Conservation (phyloP, 257 asterid species). For the Striga asiatica region DNA sequence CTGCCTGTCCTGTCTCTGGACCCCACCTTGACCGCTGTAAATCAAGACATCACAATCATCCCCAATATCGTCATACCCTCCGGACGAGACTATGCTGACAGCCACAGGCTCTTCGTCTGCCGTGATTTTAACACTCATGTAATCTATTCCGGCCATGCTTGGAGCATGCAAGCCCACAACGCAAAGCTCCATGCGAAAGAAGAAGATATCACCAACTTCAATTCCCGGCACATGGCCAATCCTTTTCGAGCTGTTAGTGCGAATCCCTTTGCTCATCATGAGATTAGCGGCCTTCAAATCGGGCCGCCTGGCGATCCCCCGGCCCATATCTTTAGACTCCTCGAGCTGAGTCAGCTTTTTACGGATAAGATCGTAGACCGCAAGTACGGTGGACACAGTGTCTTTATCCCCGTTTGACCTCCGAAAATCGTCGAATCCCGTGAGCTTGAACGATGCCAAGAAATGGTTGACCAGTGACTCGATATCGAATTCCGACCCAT, state of each 20-base stretch:
- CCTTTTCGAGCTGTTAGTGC: slow-evolving; percentile 59
- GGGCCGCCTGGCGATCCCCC: slow-evolving; percentile 59
- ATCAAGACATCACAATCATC: slow-evolving; percentile 58
- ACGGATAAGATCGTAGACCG: slow-evolving; percentile 54
- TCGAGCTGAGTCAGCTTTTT: slow-evolving; percentile 60
- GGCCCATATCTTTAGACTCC: slow-evolving; percentile 37
- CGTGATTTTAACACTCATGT: slow-evolving; percentile 60
- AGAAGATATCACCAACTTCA: slow-evolving; percentile 82
- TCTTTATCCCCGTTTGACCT: slow-evolving; percentile 59
- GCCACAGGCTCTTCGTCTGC: slow-evolving; percentile 80
- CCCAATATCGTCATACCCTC: slow-evolving; percentile 89
- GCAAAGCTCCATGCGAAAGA: slow-evolving; percentile 84
- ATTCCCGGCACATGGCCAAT: slow-evolving; percentile 76
- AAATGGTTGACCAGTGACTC: slow-evolving; percentile 38
- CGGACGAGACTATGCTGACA: slow-evolving; percentile 87
- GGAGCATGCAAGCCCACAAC: slow-evolving; percentile 86
- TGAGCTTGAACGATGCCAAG: slow-evolving; percentile 37
- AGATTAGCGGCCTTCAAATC: slow-evolving; percentile 54
- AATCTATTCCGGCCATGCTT: slow-evolving; percentile 96
- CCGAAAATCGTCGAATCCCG: slow-evolving; percentile 42
- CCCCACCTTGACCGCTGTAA: slow-evolving; percentile 96
- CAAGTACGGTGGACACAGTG: slow-evolving; percentile 36
- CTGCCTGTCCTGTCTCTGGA: slow-evolving; percentile 66
- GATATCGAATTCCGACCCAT: slow-evolving; percentile 28
- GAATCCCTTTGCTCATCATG: slow-evolving; percentile 59